Percentiles rank a stretch among this genome's conserved stretches.
These are phyloP conservation scores for Pseudocercospora macadamiae DNA, from an alignment of 2,329 filamentous ascomycete species.

Conservation along the genomic window DNA sequence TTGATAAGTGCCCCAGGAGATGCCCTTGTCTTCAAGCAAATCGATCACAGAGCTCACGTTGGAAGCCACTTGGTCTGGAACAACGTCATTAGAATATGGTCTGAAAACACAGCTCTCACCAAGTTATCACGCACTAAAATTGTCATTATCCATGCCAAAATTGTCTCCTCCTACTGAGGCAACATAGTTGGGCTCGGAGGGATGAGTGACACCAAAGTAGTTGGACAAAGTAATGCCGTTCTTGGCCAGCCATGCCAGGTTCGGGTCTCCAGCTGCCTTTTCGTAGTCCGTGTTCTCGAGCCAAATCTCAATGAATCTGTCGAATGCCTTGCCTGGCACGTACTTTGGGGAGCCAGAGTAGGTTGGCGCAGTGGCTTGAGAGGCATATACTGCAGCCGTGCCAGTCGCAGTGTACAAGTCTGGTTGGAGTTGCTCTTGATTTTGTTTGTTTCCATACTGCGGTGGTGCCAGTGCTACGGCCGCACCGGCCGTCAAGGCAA, in stretches of 20 bases:
- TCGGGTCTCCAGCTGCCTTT: constrained; percentile 65
- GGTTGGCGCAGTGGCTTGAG: constrained; percentile 64
- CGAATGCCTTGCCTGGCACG: constrained; percentile 71
- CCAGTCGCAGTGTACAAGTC: constrained; percentile 54
- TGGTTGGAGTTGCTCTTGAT: constrained; percentile 30
- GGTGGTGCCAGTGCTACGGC: constrained; percentile 29
- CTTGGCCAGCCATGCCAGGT: constrained; percentile 60
- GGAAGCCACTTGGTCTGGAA: constrained; percentile 40
- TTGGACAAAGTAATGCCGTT: constrained; percentile 65
- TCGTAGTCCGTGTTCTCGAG: constrained; percentile 75
- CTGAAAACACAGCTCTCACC: constrained; percentile 61
- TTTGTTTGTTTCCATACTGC: constrained; percentile 2
- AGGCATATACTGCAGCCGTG: constrained; percentile 55
- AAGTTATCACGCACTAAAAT: constrained; percentile 62
- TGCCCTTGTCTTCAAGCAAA: constrained; percentile 46
- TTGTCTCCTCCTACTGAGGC: constrained; percentile 70
- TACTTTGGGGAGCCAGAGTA: constrained; percentile 60
- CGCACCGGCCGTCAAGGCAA: constrained; percentile 35
- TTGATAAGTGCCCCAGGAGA: constrained; percentile 66
- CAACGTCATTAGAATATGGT: not conserved
- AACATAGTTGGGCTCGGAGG: constrained; percentile 74
- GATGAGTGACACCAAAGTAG: constrained; percentile 52
- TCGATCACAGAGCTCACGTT: constrained; percentile 48
- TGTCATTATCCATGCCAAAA: constrained; percentile 67
- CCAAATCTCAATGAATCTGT: constrained; percentile 74